Percentiles rank a stretch among this genome's conserved stretches.
Evolutionary conservation across 495 filamentous ascomycete species (phyloP).

Genomic region (Aspergillus sclerotioniger): DNA sequence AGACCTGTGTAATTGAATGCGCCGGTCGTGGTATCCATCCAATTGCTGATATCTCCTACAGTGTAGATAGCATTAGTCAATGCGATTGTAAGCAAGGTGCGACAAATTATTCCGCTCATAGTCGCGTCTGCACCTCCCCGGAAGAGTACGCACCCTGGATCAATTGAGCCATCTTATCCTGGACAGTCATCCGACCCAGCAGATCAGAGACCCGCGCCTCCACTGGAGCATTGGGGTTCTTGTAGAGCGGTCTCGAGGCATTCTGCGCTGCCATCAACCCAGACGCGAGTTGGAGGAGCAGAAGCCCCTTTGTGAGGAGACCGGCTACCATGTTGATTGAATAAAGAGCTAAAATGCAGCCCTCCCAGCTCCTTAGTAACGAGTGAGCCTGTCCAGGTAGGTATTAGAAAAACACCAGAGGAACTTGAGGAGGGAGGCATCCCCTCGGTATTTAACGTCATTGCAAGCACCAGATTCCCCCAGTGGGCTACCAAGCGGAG

Average conservation of each 20-base stretch:
- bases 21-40: conserved; percentile 59
- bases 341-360: background rate
- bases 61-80: background rate
- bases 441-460: background rate
- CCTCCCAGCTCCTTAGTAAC: background rate
- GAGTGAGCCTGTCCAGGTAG: background rate
- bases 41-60: conserved; percentile 63
- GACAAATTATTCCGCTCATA: background rate
- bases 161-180: conserved; percentile 68
- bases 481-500: background rate
- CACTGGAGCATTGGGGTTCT: conserved; percentile 56
- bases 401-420: background rate
- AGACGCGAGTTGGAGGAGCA: conserved; percentile 31
- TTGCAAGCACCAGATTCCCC: background rate
- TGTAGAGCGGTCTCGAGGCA: conserved; percentile 48
- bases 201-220: conserved; percentile 64
- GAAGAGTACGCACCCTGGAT: conserved; percentile 47
- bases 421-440: background rate
- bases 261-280: conserved; percentile 22
- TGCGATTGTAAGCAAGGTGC: background rate
- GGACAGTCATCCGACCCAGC: conserved; percentile 64
- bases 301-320: conserved; percentile 26
- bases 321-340: conserved; percentile 24
- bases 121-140: background rate
- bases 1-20: conserved; percentile 63